Evolutionary conservation across 176 grass and related monocot genomes (phyloP).

Genomic region (Rhipidocladum racemiflorum): DNA sequence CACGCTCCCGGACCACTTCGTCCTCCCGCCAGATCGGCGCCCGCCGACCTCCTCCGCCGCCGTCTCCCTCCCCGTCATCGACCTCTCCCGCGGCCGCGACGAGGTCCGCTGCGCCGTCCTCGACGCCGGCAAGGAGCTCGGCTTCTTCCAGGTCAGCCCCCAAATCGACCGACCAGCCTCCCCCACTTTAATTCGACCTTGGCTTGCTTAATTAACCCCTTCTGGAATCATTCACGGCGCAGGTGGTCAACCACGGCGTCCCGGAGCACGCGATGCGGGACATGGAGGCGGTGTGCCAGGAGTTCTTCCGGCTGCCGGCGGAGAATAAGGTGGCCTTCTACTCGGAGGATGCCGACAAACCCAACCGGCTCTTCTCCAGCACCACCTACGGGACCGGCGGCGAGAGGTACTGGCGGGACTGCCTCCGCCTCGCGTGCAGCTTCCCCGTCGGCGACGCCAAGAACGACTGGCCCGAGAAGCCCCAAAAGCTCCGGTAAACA

Average conservation of each 20-base stretch:
- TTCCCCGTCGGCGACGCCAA: constrained; percentile 36
- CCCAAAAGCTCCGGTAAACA: constrained; percentile 41
- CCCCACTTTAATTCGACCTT: background rate
- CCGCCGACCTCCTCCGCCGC: constrained; percentile 16
- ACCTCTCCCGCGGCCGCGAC: constrained; percentile 43
- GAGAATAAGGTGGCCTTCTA: constrained; percentile 47
- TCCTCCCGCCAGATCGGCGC: constrained; percentile 44
- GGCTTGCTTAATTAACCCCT: background rate
- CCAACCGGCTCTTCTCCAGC: constrained; percentile 60
- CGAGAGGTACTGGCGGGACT: constrained; percentile 58
- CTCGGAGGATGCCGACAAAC: constrained; percentile 35
- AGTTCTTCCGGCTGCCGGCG: constrained; percentile 53
- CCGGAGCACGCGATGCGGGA: constrained; percentile 32
- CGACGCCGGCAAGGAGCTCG: constrained; percentile 48
- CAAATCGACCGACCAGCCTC: background rate
- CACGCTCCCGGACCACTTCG: constrained; percentile 51
- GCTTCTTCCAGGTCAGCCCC: constrained; percentile 61
- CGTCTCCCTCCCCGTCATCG: constrained; percentile 51
- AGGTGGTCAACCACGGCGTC: constrained; percentile 77
- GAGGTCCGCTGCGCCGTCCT: constrained; percentile 55
- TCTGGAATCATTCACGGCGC: background rate
- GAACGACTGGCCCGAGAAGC: constrained; percentile 55
- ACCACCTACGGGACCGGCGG: constrained; percentile 35
- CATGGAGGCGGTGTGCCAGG: constrained; percentile 40
- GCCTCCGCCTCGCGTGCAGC: constrained; percentile 56